Base-by-base conservation (phyloP, 345 rosid species). In the Microcos paniculata region DNA sequence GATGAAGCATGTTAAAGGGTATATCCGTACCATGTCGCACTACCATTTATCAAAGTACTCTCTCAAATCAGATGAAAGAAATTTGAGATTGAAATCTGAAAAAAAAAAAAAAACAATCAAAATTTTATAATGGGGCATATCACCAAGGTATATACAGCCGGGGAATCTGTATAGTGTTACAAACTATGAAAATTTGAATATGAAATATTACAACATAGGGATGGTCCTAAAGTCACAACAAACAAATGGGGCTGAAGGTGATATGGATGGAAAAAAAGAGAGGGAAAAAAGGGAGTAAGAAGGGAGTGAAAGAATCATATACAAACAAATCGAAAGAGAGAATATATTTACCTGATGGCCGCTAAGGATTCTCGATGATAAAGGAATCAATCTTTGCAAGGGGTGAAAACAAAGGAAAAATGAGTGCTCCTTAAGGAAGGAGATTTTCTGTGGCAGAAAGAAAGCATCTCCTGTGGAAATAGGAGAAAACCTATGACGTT, bases 321-420 rank as follows among this genome's bases (percentile, higher is more conserved):
- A 70, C 80, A 78, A 73, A 64, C 49, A 76, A 80, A 66, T 42
- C 21, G 49, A 76, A 42, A 42, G 42, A 56, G 68, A 78, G 80
- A 75, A 13, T 61, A 74, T 82, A 45, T 82, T 38, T 42, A 76
- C 82, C 76, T 24, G 52, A 56, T 23, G 16, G 8, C 40, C 16
- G 61, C 52, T 14, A 4, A 7, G 55, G 45, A 6, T 58, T 70
- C 61, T 66, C 67, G 4, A 40, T 3, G 52, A 33, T 62, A 23
- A n/a, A 14, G 43, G 51, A 66, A 38, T 23, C 21, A 18, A 72
- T 21, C 33, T 21, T 42, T 57, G 12, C 8, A 15, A 42, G 13
- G 21, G 38, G 43, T 12, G 43, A 16, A n/a, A 49, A 69, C 51
- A 56, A 38, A 31, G 40, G 75, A 42, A 57, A 56, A 18, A 33